A percentile compares a stretch with the other conserved stretches of the same genome.
These are phyloP conservation scores for Lizanozyma gosingica DNA, from an alignment of 1,139 yeast genomes.

Conservation along the genomic window DNA sequence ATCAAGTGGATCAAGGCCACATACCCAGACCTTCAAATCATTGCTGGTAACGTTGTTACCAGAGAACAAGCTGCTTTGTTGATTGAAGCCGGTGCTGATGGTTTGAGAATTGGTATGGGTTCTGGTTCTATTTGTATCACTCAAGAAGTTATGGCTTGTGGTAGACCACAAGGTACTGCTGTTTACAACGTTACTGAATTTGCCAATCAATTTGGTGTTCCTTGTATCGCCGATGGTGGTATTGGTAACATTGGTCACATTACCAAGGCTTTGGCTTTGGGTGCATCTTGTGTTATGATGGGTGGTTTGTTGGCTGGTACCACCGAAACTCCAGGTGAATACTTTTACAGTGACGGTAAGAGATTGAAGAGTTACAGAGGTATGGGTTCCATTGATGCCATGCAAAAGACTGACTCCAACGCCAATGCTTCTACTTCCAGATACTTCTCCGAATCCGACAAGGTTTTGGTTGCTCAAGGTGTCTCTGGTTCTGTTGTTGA, in stretches of 20 bases:
- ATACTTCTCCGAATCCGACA: slow-evolving; percentile 92
- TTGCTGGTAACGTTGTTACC: slow-evolving; percentile 98
- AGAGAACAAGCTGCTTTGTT: slow-evolving; percentile 97
- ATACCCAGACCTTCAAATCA: slow-evolving; percentile 73
- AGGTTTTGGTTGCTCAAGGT: slow-evolving; percentile 98
- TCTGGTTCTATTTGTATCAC: slow-evolving; percentile 98
- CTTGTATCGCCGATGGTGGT: slow-evolving; percentile 99
- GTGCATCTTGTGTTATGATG: slow-evolving; percentile 99
- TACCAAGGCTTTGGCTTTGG: slow-evolving; percentile 91
- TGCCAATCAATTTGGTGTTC: slow-evolving; percentile 84
- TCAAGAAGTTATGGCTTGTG: slow-evolving; percentile 99
- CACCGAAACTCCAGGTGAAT: slow-evolving; percentile 96
- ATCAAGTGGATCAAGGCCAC: slow-evolving; percentile 81
- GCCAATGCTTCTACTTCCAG: slow-evolving; percentile 98
- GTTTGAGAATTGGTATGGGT: slow-evolving; percentile 99
- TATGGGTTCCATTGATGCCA: slow-evolving; percentile 99
- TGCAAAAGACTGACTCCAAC: slow-evolving; percentile 83
- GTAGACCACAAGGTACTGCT: slow-evolving; percentile 99
- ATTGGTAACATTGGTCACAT: slow-evolving; percentile 97
- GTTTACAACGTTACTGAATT: slow-evolving; percentile 82
- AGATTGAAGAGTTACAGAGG: slow-evolving; percentile 97
- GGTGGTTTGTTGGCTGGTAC: slow-evolving; percentile 99
- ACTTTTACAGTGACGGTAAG: slow-evolving; percentile 96
- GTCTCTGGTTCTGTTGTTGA: slow-evolving; percentile 96
- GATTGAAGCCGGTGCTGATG: slow-evolving; percentile 96